phyloP scores from a whole-genome alignment of 2,329 filamentous ascomycete genomes.

The Cylindrodendrum hubeiense region DNA sequence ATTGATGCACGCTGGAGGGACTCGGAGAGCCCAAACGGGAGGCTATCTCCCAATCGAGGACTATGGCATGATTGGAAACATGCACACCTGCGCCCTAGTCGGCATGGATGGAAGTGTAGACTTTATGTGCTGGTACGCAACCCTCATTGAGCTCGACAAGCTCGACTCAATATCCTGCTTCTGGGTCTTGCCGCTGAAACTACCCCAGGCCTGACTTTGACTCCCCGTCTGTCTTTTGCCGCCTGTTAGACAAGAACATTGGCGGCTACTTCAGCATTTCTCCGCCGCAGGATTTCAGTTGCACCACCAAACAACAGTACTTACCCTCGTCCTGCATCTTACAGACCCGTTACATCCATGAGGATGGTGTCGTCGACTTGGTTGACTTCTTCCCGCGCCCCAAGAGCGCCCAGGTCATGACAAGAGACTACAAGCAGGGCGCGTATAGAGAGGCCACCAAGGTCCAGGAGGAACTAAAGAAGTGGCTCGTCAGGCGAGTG shows the following conservation, averaged over 20 bases:
- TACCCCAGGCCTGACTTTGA: constrained; percentile 78
- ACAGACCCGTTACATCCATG: constrained; percentile 82
- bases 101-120: constrained; percentile 81
- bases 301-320: constrained; percentile 83
- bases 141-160: too few relatives aligned
- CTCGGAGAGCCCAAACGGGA: constrained; percentile 51
- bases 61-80: constrained; percentile 85
- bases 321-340: constrained; percentile 81
- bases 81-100: constrained; percentile 82
- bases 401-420: constrained; percentile 66
- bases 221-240: constrained; percentile 81
- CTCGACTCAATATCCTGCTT: not conserved
- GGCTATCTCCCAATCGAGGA: constrained; percentile 77
- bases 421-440: constrained; percentile 60
- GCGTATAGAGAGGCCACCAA: constrained; percentile 65
- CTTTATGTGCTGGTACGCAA: constrained; percentile 79
- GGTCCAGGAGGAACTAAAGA: constrained; percentile 74
- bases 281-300: constrained; percentile 62
- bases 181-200: constrained; percentile 9
- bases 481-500: constrained; percentile 77
- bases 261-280: constrained; percentile 80
- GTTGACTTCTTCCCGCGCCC: constrained; percentile 83
- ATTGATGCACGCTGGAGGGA: constrained; percentile 47
- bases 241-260: constrained; percentile 79
- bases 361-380: constrained; percentile 79